Percentiles rank a stretch among this genome's conserved stretches.
phyloP scores from a whole-genome alignment of 306 rosid genomes.

The Corylus americana region DNA sequence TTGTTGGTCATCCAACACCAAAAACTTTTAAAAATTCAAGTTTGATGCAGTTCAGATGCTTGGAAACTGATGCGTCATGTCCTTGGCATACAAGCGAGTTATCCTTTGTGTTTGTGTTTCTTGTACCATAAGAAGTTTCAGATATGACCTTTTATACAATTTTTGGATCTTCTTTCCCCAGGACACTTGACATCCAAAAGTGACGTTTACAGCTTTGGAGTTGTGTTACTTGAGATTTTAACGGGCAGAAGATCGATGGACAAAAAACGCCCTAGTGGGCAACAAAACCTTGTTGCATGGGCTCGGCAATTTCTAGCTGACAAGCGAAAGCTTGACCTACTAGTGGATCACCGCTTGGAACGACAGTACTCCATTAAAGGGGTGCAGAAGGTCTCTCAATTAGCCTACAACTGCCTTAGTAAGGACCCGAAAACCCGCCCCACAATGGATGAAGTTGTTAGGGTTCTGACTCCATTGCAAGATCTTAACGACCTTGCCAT shows the following conservation, averaged over 20 bases:
- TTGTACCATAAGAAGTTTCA: slow-evolving; percentile 17
- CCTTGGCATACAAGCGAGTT: neutral
- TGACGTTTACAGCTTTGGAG: slow-evolving; percentile 97
- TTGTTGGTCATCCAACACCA: neutral
- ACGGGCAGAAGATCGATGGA: slow-evolving; percentile 98
- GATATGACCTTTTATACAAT: slow-evolving; percentile 19
- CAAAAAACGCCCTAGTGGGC: slow-evolving; percentile 91
- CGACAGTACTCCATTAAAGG: slow-evolving; percentile 80
- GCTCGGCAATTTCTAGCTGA: slow-evolving; percentile 86
- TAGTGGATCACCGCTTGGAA: slow-evolving; percentile 88
- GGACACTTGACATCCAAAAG: slow-evolving; percentile 95
- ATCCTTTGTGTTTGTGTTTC: neutral
- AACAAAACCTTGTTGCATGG: slow-evolving; percentile 93
- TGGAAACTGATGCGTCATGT: neutral
- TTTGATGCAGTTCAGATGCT: neutral
- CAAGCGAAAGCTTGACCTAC: slow-evolving; percentile 72
- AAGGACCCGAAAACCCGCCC: slow-evolving; percentile 89
- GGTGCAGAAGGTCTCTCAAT: slow-evolving; percentile 85
- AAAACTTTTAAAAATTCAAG: neutral
- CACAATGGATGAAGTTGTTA: slow-evolving; percentile 90
- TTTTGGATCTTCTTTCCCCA: slow-evolving; percentile 38
- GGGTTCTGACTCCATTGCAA: slow-evolving; percentile 73
- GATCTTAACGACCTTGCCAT: slow-evolving; percentile 86
- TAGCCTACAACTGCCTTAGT: slow-evolving; percentile 78
- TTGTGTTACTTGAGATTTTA: slow-evolving; percentile 84